Evolutionary conservation across 1,139 yeast species (phyloP), one percentile per base, ranked within the genome.

Genomic region (Yamadazyma oceani): DNA sequence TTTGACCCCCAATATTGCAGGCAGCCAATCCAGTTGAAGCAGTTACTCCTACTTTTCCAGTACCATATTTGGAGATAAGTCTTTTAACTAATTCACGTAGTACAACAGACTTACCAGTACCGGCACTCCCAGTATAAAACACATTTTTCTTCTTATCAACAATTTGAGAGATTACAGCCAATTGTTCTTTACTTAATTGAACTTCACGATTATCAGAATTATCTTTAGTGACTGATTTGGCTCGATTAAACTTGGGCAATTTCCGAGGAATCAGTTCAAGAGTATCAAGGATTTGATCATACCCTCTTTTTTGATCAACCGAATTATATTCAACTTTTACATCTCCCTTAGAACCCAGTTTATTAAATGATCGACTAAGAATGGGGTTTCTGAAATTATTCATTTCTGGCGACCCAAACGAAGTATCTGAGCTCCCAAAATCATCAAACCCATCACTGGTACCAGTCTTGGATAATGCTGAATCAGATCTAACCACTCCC

Each of bases 21-120:
- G 96, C 96, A 0, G 97, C 97, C 49, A 89, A 63, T 1, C 97
- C 97, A 0, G 96, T 88, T 0, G 96, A 85, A 0, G 97, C 97
- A 1, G 95, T 85, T 2, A 89, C 80, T 0, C 92, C 96, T 2
- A 89, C 84, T 1, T 68, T 61, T 9, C 66, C 67, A 2, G 59
- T 52, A 2, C 78, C 78, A 47, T 62, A 58, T 16, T 48, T 55
- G 38, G 66, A 57, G 32, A 68, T 60, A 5, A 66, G 58, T 12
- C 63, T 57, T 10, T 58, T 54, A 15, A 88, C 85, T 25, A 89
- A 63, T 29, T 77, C 75, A 34, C 75, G 66, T 36, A 89, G 63
- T 9, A 89, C 75, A 14, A 82, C 82, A 3, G 97, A 88, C 57
- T 85, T 85, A 62, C 94, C 94, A 1, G 94, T 85, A 61, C 94